Conservation (phyloP, 192 early-diverging fungal genomes). For the Jimgerdemannia lactiflua region DNA sequence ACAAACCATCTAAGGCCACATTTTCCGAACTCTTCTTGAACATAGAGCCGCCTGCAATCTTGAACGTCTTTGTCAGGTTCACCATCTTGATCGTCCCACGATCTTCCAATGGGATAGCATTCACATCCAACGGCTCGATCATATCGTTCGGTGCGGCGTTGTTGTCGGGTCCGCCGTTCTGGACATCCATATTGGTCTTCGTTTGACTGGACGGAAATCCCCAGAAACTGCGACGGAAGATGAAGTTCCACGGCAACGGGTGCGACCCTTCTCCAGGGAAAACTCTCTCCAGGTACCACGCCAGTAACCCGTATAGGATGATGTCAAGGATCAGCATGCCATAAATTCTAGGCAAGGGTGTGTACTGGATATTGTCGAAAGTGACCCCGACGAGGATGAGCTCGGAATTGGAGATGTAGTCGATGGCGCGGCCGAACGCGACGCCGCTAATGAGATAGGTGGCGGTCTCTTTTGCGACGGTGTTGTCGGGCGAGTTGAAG, state of each 20-base stretch:
- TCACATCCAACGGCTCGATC: slow-evolving; percentile 26
- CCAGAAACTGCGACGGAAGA: slow-evolving; percentile 38
- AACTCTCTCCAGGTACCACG: slow-evolving; percentile 45
- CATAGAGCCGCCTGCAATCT: slow-evolving; percentile 19
- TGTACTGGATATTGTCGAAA: slow-evolving; percentile 17
- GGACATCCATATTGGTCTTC: too few species aligned
- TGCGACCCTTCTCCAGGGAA: slow-evolving; percentile 35
- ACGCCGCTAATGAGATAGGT: slow-evolving; percentile 28
- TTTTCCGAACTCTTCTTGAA: slow-evolving; percentile 18
- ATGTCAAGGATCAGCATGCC: slow-evolving; percentile 33
- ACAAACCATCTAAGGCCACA: slow-evolving; percentile 26
- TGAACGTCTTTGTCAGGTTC: slow-evolving; percentile 18
- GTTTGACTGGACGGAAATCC: background rate
- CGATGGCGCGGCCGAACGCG: slow-evolving; percentile 32
- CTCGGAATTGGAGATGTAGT: slow-evolving; percentile 27
- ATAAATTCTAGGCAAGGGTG: slow-evolving; percentile 21
- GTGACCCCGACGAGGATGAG: slow-evolving; percentile 28
- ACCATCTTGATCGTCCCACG: slow-evolving; percentile 23
- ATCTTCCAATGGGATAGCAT: slow-evolving; percentile 24
- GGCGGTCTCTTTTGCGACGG: slow-evolving; percentile 20
- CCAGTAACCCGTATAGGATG: slow-evolving; percentile 35
- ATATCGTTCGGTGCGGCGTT: slow-evolving; percentile 14
- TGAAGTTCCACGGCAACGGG: slow-evolving; percentile 34
- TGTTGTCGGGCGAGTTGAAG: slow-evolving; percentile 18
- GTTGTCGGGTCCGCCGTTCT: too few species aligned